A percentile compares a stretch with the other conserved stretches of the same genome.
phyloP scores from a whole-genome alignment of 225 moss, liverwort and hornwort species.

The Polytrichum commune region DNA sequence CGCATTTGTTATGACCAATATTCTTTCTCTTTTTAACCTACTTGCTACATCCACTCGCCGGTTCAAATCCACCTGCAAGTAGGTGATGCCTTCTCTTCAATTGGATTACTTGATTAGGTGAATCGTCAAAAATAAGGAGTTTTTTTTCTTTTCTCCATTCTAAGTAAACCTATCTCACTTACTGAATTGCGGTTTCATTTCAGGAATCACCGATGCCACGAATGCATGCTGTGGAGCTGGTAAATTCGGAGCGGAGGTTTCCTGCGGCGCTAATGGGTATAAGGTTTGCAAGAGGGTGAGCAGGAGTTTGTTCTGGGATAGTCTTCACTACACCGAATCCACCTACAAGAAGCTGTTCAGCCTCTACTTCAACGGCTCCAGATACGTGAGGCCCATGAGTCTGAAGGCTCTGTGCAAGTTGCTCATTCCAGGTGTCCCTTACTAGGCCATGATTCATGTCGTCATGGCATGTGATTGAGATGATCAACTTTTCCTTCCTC shows the following conservation, averaged over 20 bases:
- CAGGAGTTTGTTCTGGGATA: constrained; percentile 28
- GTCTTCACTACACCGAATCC: constrained; percentile 33
- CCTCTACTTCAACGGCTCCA: constrained; percentile 32
- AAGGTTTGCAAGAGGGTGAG: constrained; percentile 13
- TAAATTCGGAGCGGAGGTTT: constrained; percentile 11
- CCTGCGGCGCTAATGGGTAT: constrained; percentile 2
- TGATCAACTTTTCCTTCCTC: no score
- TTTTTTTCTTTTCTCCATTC: background rate
- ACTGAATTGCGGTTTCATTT: background rate
- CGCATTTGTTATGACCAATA: no score
- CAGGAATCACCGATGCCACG: constrained; percentile 26
- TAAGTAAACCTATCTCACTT: background rate
- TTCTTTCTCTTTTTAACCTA: no score
- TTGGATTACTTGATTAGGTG: no score
- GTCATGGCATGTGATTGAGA: no score
- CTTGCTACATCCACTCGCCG: no score
- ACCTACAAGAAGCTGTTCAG: constrained; percentile 21
- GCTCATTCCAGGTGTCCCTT: constrained; percentile 46
- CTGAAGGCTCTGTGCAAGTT: constrained; percentile 19
- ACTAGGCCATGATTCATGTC: constrained; percentile 11
- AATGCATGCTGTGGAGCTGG: constrained; percentile 44
- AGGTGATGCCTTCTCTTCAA: background rate
- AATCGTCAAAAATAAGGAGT: no score
- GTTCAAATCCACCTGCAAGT: background rate
- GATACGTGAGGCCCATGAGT: constrained; percentile 29